Percentiles rank a stretch among this genome's conserved stretches.
phyloP scores from a whole-genome alignment of 2,329 filamentous ascomycete genomes.

The Colletotrichum sidae region DNA sequence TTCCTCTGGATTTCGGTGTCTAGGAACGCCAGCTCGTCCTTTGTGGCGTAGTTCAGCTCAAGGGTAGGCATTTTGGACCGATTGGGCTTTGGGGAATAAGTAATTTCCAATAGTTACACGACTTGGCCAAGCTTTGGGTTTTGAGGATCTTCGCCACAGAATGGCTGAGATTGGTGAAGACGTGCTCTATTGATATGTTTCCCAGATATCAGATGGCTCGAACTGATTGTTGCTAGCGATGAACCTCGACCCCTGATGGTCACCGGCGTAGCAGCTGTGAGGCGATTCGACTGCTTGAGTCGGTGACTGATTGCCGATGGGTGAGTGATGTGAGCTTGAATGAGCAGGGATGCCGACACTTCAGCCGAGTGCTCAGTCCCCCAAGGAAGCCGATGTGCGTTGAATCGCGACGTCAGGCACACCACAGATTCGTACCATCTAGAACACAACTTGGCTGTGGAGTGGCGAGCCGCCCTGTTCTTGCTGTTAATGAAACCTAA shows the following conservation, averaged over 20 bases:
- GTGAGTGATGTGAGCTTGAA: too few species aligned
- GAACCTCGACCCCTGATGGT: not conserved
- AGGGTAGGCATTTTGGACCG: conserved; percentile 18
- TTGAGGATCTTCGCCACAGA: too few species aligned
- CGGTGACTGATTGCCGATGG: not conserved
- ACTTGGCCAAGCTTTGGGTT: too few species aligned
- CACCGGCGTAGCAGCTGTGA: not conserved
- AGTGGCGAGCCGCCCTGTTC: accelerated
- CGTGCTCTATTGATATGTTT: too few species aligned
- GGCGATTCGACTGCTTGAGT: not conserved
- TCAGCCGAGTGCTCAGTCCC: too few species aligned
- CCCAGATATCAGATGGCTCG: too few species aligned
- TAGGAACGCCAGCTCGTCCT: conserved; percentile 20
- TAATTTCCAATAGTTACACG: too few species aligned
- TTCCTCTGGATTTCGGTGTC: conserved; percentile 16
- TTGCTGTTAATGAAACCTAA: not conserved
- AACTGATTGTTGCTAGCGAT: not conserved
- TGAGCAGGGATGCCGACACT: too few species aligned
- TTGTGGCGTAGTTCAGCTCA: conserved; percentile 21
- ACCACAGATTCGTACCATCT: not conserved
- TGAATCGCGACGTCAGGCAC: not conserved
- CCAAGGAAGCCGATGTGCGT: accelerated
- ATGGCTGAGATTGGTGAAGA: too few species aligned
- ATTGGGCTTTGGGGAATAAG: not conserved
- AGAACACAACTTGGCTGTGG: too few species aligned